phyloP scores from a whole-genome alignment of 1,284 basidiomycete species.

The Lentinula novae-zelandiae region DNA sequence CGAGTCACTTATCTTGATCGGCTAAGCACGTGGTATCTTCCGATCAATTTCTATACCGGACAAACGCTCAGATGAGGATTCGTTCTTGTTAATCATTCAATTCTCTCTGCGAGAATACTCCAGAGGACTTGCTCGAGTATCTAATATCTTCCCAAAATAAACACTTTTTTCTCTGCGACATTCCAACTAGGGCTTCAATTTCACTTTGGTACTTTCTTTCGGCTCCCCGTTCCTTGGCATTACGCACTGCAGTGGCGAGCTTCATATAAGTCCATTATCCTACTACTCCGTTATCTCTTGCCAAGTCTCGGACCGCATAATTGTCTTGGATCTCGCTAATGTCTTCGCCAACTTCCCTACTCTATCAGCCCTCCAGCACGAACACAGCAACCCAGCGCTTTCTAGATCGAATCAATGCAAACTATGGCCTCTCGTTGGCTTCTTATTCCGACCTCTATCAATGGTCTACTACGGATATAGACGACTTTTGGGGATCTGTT shows the following conservation, averaged over 20 bases:
- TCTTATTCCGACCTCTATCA: constrained; percentile 67
- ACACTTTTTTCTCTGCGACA: neutral
- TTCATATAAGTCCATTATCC: neutral
- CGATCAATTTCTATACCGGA: neutral
- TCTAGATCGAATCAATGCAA: constrained; percentile 52
- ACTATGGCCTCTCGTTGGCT: constrained; percentile 42
- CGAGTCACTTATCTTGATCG: neutral
- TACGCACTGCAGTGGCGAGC: neutral
- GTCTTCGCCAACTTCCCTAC: constrained; percentile 20
- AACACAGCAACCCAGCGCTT: constrained; percentile 57
- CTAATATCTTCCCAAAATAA: neutral
- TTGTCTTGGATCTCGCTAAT: neutral
- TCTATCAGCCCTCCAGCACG: constrained; percentile 44
- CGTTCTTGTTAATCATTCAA: neutral
- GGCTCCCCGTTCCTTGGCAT: constrained; percentile 1
- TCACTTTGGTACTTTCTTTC: neutral
- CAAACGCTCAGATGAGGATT: neutral
- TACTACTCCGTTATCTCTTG: neutral
- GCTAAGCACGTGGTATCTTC: neutral
- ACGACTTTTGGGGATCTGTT: constrained; percentile 72
- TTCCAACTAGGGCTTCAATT: neutral
- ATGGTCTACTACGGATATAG: constrained; percentile 67
- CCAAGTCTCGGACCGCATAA: neutral
- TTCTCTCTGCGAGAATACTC: neutral
- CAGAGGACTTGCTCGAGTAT: neutral